Conservation (phyloP, 148 eudicot species). For the Pouteria glomerata region DNA sequence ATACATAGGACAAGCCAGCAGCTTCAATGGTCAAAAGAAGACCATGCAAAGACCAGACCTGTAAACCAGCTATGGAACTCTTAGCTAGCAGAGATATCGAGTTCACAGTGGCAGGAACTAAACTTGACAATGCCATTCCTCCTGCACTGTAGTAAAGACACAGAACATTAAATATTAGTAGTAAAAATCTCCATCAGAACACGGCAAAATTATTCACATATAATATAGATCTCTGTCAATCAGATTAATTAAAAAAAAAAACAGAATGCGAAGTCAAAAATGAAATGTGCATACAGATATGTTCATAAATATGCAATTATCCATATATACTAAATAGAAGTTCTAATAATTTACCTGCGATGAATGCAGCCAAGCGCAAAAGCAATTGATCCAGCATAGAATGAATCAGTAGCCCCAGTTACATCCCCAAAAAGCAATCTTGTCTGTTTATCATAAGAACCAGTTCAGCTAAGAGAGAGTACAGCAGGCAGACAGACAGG, state of each 20-base stretch:
- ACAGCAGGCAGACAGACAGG: neutral
- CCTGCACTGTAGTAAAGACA: constrained; percentile 76
- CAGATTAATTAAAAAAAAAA: neutral
- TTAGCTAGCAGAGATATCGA: constrained; percentile 73
- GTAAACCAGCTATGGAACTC: constrained; percentile 65
- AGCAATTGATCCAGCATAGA: constrained; percentile 78
- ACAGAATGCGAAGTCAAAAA: neutral
- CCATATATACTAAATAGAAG: neutral
- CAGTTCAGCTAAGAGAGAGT: constrained; percentile 1
- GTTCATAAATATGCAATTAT: neutral
- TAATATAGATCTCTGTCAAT: neutral
- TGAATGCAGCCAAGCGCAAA: constrained; percentile 96
- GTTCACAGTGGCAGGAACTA: constrained; percentile 92
- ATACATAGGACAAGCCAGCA: constrained; percentile 85
- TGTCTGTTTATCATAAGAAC: constrained; percentile 46
- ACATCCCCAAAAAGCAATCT: constrained; percentile 72
- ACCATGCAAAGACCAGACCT: constrained; percentile 92
- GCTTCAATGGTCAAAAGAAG: constrained; percentile 94
- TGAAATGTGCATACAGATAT: neutral
- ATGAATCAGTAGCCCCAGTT: constrained; percentile 48
- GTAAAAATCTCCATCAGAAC: neutral
- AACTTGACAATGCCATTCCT: constrained; percentile 92
- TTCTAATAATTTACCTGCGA: constrained; percentile 53
- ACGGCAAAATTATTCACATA: neutral
- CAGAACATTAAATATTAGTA: constrained; percentile 11